Base-by-base conservation (phyloP, 1,139 yeast genomes). In the Hemisphaericaspora xylofermentans region DNA sequence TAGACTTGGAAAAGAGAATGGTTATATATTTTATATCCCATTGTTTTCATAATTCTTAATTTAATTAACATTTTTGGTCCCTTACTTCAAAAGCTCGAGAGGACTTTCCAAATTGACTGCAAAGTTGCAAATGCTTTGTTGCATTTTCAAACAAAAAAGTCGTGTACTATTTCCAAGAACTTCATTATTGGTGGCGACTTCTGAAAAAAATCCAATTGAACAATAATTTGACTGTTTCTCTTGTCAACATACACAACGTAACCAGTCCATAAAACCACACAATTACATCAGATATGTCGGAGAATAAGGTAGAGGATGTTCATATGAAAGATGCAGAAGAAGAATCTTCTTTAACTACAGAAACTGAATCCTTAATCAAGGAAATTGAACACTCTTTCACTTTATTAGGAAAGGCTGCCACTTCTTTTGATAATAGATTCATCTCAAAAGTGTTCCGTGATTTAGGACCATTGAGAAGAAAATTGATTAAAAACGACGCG, bases 361-460 rank as follows among this genome's bases (percentile, higher is more conserved):
- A 44, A 27, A 14, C 48, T 6, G 45, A 44, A 14, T 14, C 9
- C 12, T 48, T 66, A 41, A 55, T 62, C 37, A 55, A 54, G 41
- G 83, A 80, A 50, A 72, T 80, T 53, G 78, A 75, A 47, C 75
- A 65, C 50, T 69, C 77, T 37, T 78, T 81, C 52, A 68, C 68
- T 22, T 72, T 81, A 45, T 71, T 86, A 48, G 75, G 75, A 45
- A 84, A 84, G 60, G 88, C 96, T 1, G 87, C 88, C 5, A 64
- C 80, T 40, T 80, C 82, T 44, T 82, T 82, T 57, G 98, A 93
- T 63, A 88, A 95, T 51, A 80, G 97, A 50, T 88, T 84, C 63
- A 80, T 93, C 39, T 77, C 94, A 62, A 86, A 86, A 58, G 93
- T 88, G 14, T 76, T 93, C 50, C 82, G 96, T 51, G 95, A 88